Evolutionary conservation across 2,329 filamentous ascomycete genomes (phyloP).

Genomic region (Phyllachora maydis): DNA sequence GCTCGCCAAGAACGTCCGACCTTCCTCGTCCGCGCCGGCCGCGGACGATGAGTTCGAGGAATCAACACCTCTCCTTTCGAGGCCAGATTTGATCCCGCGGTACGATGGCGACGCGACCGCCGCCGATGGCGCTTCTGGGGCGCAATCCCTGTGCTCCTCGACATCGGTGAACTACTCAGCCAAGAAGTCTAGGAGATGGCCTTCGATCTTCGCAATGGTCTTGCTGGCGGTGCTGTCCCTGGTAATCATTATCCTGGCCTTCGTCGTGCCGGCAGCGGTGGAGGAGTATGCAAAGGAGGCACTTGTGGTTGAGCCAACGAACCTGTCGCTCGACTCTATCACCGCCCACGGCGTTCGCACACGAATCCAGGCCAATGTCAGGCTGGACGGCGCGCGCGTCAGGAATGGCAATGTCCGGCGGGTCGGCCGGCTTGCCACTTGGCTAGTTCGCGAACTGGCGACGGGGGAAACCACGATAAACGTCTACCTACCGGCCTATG

Average conservation of each 20-base stretch:
- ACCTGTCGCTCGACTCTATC: conserved; percentile 68
- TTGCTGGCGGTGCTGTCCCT: conserved; percentile 42
- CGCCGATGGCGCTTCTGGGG: conserved; percentile 11
- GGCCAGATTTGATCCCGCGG: conserved; percentile 13
- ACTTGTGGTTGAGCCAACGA: conserved; percentile 61
- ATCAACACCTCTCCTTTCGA: conserved; percentile 30
- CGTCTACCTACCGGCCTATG: conserved; percentile 70
- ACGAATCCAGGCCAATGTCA: conserved; percentile 64
- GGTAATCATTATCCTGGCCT: conserved; percentile 55
- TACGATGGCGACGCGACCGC: conserved; percentile 16
- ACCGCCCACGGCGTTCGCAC: conserved; percentile 59
- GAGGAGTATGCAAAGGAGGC: conserved; percentile 77
- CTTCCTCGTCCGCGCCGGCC: too few species aligned
- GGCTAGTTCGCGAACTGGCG: conserved; percentile 58
- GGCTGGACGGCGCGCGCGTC: conserved; percentile 60
- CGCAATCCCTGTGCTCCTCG: conserved; percentile 5
- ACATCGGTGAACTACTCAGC: conserved; percentile 10
- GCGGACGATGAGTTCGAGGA: too few species aligned
- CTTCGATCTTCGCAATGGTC: conserved; percentile 53
- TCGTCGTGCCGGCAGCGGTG: conserved; percentile 60
- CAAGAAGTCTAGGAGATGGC: conserved; percentile 39
- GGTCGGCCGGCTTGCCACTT: conserved; percentile 60
- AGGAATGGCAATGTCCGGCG: conserved; percentile 48
- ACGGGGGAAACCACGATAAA: conserved; percentile 51
- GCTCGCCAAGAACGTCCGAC: too few species aligned